These are phyloP conservation scores for Flueggea neowawraea DNA, from an alignment of 441 rosid genomes.

Conservation along the genomic window DNA sequence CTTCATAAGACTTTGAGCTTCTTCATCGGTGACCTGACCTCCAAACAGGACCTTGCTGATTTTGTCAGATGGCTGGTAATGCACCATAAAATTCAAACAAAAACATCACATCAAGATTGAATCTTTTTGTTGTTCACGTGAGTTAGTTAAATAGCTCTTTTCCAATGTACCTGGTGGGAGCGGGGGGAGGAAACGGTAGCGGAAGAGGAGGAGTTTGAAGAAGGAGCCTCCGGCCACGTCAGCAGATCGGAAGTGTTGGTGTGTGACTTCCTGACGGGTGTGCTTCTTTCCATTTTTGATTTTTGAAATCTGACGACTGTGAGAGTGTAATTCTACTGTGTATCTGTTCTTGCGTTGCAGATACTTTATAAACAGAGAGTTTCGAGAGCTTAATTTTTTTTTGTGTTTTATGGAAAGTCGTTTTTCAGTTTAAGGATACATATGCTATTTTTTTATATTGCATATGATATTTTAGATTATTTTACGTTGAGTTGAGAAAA, in stretches of 20 bases:
- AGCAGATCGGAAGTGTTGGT: constrained; percentile 94
- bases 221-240: constrained; percentile 81
- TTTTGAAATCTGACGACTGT: no score
- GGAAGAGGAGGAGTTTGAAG: constrained; percentile 34
- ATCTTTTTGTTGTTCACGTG: background rate
- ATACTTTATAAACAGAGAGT: no score
- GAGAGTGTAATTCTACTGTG: no score
- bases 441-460: no score
- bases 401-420: no score
- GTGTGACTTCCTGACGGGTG: constrained; percentile 81
- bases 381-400: no score
- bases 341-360: no score
- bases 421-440: no score
- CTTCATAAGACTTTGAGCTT: constrained; percentile 62
- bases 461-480: no score
- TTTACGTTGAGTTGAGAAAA: no score
- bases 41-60: constrained; percentile 86
- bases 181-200: no score
- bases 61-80: constrained; percentile 77
- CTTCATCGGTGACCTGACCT: constrained; percentile 93
- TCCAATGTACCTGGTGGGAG: constrained; percentile 28
- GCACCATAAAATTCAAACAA: background rate
- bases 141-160: background rate
- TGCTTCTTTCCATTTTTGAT: constrained; percentile 64
- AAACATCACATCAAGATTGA: no score